Base-by-base conservation (phyloP, 2,329 filamentous ascomycete genomes). In the Pyricularia sp. region DNA sequence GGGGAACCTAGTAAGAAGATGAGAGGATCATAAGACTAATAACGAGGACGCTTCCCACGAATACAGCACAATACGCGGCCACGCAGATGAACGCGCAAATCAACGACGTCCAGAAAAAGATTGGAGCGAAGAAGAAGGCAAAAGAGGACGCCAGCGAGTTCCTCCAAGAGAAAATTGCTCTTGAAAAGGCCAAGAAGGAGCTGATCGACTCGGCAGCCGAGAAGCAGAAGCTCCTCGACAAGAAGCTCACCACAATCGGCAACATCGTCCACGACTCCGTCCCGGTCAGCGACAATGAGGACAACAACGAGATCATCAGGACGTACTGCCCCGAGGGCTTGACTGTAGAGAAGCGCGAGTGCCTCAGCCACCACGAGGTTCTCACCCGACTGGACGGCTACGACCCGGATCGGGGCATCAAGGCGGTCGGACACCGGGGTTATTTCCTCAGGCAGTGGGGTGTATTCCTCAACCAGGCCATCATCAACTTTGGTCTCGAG, bases 341-440 rank as follows among this genome's bases (percentile, higher is more conserved):
- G 66, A 82, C 79, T 26, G 85, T 90, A 62, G 86, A 92, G 77
- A 93, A 93, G 81, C 85, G 86, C 71, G 82, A 62, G 59, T 80
- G 84, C 68, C 88, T 97, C 67, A 96, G 93, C 63, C 94, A 99
- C 76, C 94, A 99, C 76, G 93, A 97, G 75, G 92, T 99, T 65
- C 85, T 97, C 66, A 86, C 88, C 66, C 85, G 91, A 70, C 79
- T 97, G 68, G 91, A 94, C 70, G 93, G 93, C 64, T 97, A 96
- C 74, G 94, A 97, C 74, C 89, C 91, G 1, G 91, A 96, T 73
- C 88, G 94, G 69, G 92, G 92, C 69, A 90, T 92, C 68, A 97
- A 97, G 81, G 85, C 97, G 68, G 93, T 96, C 60, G 93, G 94
- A 64, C 93, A 97, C 77, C 84, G 93, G 70, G 93, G 93, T 53